Evolutionary conservation across 768 basidiomycete genomes (phyloP).

Genomic region (Lyophyllum shimeji): DNA sequence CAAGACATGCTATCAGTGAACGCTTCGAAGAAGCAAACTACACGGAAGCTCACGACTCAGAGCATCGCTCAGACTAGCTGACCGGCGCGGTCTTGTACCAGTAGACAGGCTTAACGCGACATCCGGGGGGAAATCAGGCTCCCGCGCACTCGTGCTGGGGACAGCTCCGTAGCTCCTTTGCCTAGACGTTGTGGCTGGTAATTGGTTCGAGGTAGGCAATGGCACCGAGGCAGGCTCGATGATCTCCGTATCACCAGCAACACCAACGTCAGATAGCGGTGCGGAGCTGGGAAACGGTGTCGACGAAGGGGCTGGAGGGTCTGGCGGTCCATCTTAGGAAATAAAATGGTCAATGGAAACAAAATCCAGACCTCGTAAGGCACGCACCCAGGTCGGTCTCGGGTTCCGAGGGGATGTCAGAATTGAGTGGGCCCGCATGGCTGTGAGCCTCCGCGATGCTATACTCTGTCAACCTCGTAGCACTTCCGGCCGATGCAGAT

Average conservation of each 20-base stretch:
- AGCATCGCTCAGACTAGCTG: slow-evolving; percentile 77
- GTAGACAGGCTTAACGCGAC: slow-evolving; percentile 38
- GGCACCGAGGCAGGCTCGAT: slow-evolving; percentile 27
- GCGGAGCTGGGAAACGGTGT: slow-evolving; percentile 22
- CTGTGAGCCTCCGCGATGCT: slow-evolving; percentile 31
- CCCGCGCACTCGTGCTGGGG: slow-evolving; percentile 19
- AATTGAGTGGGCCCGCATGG: slow-evolving; percentile 36
- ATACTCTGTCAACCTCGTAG: slow-evolving; percentile 11
- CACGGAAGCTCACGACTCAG: slow-evolving; percentile 31
- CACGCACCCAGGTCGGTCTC: slow-evolving; percentile 42
- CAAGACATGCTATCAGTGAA: slow-evolving; percentile 1
- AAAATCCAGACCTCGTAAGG: background rate
- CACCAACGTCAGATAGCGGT: slow-evolving; percentile 10
- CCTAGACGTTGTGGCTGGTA: slow-evolving; percentile 19
- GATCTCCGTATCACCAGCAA: slow-evolving; percentile 32
- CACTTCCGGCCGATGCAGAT: slow-evolving; percentile 21
- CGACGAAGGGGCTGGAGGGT: slow-evolving; percentile 11
- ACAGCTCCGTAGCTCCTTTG: slow-evolving; percentile 28
- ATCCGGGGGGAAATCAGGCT: slow-evolving; percentile 13
- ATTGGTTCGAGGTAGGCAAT: slow-evolving; percentile 21
- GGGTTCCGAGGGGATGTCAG: slow-evolving; percentile 20
- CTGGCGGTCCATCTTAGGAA: slow-evolving; percentile 19
- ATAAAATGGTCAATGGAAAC: background rate
- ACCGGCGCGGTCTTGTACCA: slow-evolving; percentile 62
- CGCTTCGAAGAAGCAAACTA: slow-evolving; percentile 9